Conservation (phyloP, 1,284 basidiomycete genomes). For the Ceratobasidium sp. region DNA sequence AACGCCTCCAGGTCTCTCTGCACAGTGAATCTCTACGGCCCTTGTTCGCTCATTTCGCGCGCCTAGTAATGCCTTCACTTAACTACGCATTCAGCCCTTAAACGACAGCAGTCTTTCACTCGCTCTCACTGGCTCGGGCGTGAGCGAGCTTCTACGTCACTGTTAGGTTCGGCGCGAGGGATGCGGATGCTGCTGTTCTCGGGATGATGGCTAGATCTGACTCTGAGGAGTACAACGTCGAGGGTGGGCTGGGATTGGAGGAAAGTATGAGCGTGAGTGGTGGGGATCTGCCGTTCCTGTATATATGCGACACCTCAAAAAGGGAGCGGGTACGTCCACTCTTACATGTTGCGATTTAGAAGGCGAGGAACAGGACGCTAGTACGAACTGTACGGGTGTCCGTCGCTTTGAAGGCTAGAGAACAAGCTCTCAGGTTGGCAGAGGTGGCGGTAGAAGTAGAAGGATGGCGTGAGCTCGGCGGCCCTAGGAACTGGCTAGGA, state of each 20-base stretch:
- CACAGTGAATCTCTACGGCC: slow-evolving; percentile 30
- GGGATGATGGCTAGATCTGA: not conserved
- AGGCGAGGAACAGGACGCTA: not conserved
- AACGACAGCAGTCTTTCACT: slow-evolving; percentile 18
- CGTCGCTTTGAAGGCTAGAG: not conserved
- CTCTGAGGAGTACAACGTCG: not conserved
- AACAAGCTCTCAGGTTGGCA: too few species aligned
- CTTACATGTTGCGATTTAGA: not conserved
- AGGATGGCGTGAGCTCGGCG: not conserved
- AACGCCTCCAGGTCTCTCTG: slow-evolving; percentile 35
- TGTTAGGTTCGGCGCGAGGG: slow-evolving; percentile 29
- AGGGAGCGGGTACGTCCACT: slow-evolving; percentile 25
- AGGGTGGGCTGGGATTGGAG: too few species aligned
- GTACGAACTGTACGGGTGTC: slow-evolving; percentile 31
- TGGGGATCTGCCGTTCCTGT: not conserved
- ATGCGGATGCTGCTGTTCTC: slow-evolving; percentile 16
- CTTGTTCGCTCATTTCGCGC: slow-evolving; percentile 27
- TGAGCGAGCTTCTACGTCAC: slow-evolving; percentile 13
- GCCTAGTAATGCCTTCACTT: slow-evolving; percentile 9
- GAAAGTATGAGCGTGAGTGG: too few species aligned
- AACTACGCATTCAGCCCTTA: slow-evolving; percentile 15
- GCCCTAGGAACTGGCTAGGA: too few species aligned
- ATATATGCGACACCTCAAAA: not conserved
- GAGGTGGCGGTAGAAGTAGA: not conserved
- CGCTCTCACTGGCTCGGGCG: not conserved